Evolutionary conservation across 164 flowering plant species (phyloP), one percentile per base, ranked within the genome.

Genomic region (Brasenia schreberi): DNA sequence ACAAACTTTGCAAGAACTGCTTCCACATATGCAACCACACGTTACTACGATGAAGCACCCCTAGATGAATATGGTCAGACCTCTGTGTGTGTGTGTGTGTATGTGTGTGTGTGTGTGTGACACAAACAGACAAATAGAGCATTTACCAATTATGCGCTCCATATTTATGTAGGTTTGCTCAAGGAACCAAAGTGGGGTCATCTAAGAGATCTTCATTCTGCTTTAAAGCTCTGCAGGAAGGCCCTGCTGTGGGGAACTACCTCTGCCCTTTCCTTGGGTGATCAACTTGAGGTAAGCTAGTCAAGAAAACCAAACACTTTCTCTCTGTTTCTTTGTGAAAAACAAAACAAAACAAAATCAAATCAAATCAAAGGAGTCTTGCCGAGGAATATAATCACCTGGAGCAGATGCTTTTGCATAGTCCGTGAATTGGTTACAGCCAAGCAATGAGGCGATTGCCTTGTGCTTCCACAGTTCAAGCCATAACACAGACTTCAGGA

Each of bases 1-100:
- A 90, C 97, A 7, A 90, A 90, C 67, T 84, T 79, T 64, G 97
- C 87, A 5, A 75, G 94, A 74, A 82, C 89, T 17, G 62, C 76
- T 58, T 75, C 96, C 5, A 69, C 79, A 6, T 90, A 82, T 43
- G 81, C 79, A n/a, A 81, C 88, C 6, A 85, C 96, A 33, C 85
- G 87, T 58, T 89, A 89, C 80, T 87, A 88, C 44, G 90, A 90
- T 70, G 94, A 90, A 73, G 96, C 94, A 68, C 96, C 96, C 18
- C 80, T 90, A 18, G 97, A 90, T 62, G 94, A 88, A 79, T 90
- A 64, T 61, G 97, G 96, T 85, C 39, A 27, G 75, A 19, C 16
- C 10, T 49, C 56, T 49, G 4, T 45, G 5, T 45, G 11, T 45
- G 5, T 45, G 5, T 45, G 5, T 45, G 5, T 23, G 27, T 23